Conservation (phyloP, 1,284 basidiomycete species). For the Cutaneotrichosporon cavernicola region DNA sequence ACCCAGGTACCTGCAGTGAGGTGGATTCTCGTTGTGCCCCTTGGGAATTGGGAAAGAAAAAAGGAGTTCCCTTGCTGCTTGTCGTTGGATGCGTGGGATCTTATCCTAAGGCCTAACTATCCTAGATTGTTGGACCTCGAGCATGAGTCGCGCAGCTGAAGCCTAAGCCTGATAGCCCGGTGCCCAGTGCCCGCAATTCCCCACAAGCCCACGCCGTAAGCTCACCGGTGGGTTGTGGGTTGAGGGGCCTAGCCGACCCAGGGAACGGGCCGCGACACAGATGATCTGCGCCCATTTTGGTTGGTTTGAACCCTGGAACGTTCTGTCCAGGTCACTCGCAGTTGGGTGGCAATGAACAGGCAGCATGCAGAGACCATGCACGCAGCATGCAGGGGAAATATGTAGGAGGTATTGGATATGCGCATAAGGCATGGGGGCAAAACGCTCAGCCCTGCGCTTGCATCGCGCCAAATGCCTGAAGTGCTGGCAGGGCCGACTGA, state of each 20-base stretch:
- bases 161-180: no score
- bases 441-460: no score
- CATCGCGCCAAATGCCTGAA: neutral
- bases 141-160: no score
- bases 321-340: neutral
- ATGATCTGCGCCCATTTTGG: slow-evolving; percentile 9
- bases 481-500: neutral
- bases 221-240: no score
- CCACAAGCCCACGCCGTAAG: neutral
- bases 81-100: no score
- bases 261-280: neutral
- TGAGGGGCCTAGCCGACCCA: neutral
- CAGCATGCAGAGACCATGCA: neutral
- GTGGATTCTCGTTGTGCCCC: neutral
- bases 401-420: no score
- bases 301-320: slow-evolving; percentile 1
- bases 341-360: neutral
- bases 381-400: no score
- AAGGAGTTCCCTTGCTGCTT: neutral
- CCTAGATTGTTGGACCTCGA: neutral
- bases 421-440: no score
- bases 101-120: neutral
- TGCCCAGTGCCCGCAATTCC: no score
- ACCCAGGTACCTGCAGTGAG: no score
- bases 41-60: neutral